Percentiles rank a stretch among this genome's conserved stretches.
Conservation (phyloP, 2,329 filamentous ascomycete genomes). For the Claviceps sp. region DNA sequence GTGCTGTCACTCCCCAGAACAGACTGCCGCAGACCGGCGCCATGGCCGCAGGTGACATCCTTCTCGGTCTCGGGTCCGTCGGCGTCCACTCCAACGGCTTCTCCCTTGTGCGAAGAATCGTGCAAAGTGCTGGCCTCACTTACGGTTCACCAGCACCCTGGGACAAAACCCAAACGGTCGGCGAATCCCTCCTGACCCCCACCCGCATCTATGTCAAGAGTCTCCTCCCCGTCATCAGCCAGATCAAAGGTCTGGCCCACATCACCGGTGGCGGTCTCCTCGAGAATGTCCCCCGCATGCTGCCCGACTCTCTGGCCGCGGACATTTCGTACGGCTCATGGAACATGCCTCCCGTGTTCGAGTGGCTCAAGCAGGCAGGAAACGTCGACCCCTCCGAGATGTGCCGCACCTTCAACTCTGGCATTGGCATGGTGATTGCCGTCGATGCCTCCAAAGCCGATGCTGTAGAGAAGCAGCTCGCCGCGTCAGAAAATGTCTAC, state of each 20-base stretch:
- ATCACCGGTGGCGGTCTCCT: slow-evolving; percentile 89
- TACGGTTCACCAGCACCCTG: slow-evolving; percentile 70
- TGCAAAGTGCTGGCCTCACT: slow-evolving; percentile 56
- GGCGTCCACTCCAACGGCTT: slow-evolving; percentile 96
- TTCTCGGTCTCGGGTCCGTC: slow-evolving; percentile 73
- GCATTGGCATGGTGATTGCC: slow-evolving; percentile 85
- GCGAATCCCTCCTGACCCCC: slow-evolving; percentile 69
- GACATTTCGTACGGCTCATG: slow-evolving; percentile 68
- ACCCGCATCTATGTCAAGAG: slow-evolving; percentile 89
- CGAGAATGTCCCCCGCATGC: slow-evolving; percentile 91
- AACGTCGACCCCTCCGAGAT: slow-evolving; percentile 68
- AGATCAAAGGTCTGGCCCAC: slow-evolving; percentile 87
- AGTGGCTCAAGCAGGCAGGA: slow-evolving; percentile 67
- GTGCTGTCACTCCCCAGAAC: slow-evolving; percentile 56
- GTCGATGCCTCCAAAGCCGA: slow-evolving; percentile 53
- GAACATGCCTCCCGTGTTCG: slow-evolving; percentile 66
- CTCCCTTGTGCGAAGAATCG: slow-evolving; percentile 84
- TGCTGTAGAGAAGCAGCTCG: slow-evolving; percentile 45
- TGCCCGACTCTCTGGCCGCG: slow-evolving; percentile 65
- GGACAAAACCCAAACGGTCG: slow-evolving; percentile 49
- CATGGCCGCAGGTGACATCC: slow-evolving; percentile 73
- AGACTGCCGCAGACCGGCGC: slow-evolving; percentile 62
- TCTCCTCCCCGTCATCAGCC: slow-evolving; percentile 51
- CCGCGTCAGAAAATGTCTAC: slow-evolving; percentile 60
- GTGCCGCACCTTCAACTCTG: slow-evolving; percentile 87